Percentiles rank a stretch among this genome's conserved stretches.
phyloP scores from a whole-genome alignment of 2,329 filamentous ascomycete species.

The Corynespora cassiicola region DNA sequence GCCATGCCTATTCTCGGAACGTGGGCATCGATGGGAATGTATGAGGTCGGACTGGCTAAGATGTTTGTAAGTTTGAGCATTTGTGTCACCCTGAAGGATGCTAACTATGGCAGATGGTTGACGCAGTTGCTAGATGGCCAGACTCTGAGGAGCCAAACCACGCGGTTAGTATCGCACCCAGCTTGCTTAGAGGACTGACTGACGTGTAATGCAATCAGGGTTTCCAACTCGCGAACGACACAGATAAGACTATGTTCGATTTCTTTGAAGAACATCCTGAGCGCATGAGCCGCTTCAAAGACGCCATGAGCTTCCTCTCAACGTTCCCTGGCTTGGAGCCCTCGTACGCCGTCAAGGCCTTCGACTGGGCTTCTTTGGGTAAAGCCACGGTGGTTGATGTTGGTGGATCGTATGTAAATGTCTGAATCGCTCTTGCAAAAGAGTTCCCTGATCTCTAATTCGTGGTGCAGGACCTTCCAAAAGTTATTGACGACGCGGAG shows the following conservation, averaged over 20 bases:
- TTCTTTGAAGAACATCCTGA: constrained; percentile 10
- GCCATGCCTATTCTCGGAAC: constrained; percentile 9
- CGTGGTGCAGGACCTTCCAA: constrained; percentile 23
- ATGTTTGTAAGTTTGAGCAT: constrained; percentile 9
- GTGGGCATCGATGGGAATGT: constrained; percentile 11
- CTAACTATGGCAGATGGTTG: constrained; percentile 14
- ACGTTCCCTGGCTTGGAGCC: constrained; percentile 8
- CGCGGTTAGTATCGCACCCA: constrained; percentile 6
- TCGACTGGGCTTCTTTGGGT: constrained; percentile 20
- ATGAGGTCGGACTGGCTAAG: constrained; percentile 12
- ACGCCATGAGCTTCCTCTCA: constrained; percentile 16
- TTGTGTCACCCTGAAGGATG: constrained; percentile 10
- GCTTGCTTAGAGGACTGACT: constrained; percentile 7
- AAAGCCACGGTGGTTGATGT: constrained; percentile 25
- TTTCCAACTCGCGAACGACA: constrained; percentile 17
- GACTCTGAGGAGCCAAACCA: constrained; percentile 17
- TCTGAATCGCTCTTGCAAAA: constrained; percentile 18
- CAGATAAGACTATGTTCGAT: constrained; percentile 15
- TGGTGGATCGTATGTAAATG: constrained; percentile 22
- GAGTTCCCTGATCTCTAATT: constrained; percentile 16
- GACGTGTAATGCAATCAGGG: constrained; percentile 10
- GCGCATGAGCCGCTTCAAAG: constrained; percentile 10
- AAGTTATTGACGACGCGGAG: constrained; percentile 17
- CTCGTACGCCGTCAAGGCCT: constrained; percentile 10
- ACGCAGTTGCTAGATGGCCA: constrained; percentile 18